Conservation (phyloP, 345 rosid genomes). For the Gossypium mustelinum region DNA sequence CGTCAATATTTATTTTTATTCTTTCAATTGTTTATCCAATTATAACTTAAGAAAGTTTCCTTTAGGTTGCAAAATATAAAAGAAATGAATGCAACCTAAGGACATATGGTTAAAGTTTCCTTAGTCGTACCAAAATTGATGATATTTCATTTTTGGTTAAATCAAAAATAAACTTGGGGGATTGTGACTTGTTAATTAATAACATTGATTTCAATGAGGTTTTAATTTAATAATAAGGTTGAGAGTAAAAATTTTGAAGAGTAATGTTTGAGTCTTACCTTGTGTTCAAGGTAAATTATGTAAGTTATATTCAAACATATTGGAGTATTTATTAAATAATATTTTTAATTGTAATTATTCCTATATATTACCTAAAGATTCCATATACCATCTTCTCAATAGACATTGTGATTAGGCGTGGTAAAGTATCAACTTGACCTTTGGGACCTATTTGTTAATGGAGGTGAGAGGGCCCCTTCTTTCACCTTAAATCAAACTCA, state of each 20-base stretch:
- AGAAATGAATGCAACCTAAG: background rate
- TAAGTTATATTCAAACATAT: no score
- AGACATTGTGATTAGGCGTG: background rate
- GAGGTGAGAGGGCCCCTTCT: slow-evolving; percentile 15
- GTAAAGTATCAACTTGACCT: slow-evolving; percentile 5
- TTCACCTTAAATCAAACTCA: background rate
- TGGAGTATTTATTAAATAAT: background rate
- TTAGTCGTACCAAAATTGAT: background rate
- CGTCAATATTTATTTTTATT: no score
- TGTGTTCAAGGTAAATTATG: no score
- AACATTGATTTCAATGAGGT: no score
- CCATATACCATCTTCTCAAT: slow-evolving; percentile 7
- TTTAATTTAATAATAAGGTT: no score
- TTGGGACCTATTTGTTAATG: background rate
- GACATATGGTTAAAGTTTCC: background rate
- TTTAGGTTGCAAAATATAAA: background rate
- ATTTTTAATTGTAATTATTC: background rate
- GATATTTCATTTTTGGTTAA: no score
- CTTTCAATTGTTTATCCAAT: no score
- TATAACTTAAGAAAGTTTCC: no score
- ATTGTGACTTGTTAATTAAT: no score
- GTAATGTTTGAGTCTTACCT: no score
- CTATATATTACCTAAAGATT: slow-evolving; percentile 19
- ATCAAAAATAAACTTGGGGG: background rate
- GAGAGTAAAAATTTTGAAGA: no score